These are phyloP conservation scores for Catunica adiposa DNA, from an alignment of 2,329 filamentous ascomycete genomes.

Conservation along the genomic window DNA sequence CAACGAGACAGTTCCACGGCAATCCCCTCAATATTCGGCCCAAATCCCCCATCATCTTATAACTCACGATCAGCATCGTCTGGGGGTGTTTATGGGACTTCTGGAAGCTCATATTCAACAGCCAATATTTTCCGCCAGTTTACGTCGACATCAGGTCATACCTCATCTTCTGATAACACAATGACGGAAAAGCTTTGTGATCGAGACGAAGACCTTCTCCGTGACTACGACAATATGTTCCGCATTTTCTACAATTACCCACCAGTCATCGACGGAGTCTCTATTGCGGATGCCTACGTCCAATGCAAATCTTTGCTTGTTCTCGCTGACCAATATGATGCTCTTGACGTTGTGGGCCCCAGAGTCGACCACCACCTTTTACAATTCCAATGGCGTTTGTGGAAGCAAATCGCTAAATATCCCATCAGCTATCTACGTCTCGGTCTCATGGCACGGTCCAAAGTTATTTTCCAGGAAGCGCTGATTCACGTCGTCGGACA, in stretches of 20 bases:
- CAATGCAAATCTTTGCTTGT: conserved; percentile 82
- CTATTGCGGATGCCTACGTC: conserved; percentile 82
- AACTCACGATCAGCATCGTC: not conserved
- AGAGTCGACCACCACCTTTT: conserved; percentile 86
- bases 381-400: conserved; percentile 76
- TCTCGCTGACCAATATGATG: conserved; percentile 89
- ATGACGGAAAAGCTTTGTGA: conserved; percentile 31
- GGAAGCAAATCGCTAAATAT: conserved; percentile 95
- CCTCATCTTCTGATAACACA: conserved; percentile 22
- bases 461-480: conserved; percentile 72
- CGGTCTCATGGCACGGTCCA: conserved; percentile 68
- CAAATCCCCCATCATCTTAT: conserved; percentile 12
- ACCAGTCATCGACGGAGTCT: conserved; percentile 64
- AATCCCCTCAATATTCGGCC: conserved; percentile 28
- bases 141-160: conserved; percentile 32
- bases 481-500: conserved; percentile 88
- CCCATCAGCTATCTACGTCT: conserved; percentile 83
- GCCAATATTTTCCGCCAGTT: conserved; percentile 71
- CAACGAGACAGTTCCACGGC: conserved; percentile 37
- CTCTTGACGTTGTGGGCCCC: conserved; percentile 70
- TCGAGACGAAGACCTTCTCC: conserved; percentile 58
- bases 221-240: conserved; percentile 91
- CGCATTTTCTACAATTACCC: conserved; percentile 91
- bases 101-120: conserved; percentile 18
- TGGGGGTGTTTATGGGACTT: not conserved